These are phyloP conservation scores for Osmanthus fragrans DNA, from an alignment of 257 asterid species.

Conservation along the genomic window DNA sequence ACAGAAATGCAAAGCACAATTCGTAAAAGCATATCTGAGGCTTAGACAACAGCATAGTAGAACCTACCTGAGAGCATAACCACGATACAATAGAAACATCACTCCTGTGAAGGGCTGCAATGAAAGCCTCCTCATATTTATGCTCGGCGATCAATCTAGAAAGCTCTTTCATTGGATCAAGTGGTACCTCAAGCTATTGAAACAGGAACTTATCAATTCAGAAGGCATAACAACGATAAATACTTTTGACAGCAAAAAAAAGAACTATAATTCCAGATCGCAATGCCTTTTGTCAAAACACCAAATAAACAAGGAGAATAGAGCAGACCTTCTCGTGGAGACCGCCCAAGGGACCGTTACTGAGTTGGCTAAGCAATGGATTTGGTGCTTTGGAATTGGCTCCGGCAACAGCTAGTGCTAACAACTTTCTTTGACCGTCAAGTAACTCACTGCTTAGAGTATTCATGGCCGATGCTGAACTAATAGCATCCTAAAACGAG, in stretches of 20 bases:
- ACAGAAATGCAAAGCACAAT: neutral
- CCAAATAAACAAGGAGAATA: constrained; percentile 11
- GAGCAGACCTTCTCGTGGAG: constrained; percentile 78
- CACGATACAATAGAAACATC: constrained; percentile 86
- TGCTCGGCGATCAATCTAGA: constrained; percentile 75
- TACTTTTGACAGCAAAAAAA: neutral
- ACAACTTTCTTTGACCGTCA: constrained; percentile 84
- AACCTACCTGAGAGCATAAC: constrained; percentile 90
- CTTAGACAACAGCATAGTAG: neutral
- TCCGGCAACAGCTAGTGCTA: constrained; percentile 82
- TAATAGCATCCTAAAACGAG: constrained; percentile 72
- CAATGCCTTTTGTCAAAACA: neutral
- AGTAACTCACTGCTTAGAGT: constrained; percentile 78
- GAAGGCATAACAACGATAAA: constrained; percentile 3
- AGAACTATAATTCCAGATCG: neutral
- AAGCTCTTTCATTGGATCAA: constrained; percentile 93
- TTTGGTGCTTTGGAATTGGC: constrained; percentile 64
- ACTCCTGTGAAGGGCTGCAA: constrained; percentile 82
- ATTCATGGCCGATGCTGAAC: constrained; percentile 78
- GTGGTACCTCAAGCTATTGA: constrained; percentile 73
- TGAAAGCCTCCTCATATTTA: constrained; percentile 91
- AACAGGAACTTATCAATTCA: constrained; percentile 12
- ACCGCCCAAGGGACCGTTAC: constrained; percentile 80
- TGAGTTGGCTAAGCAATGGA: constrained; percentile 67
- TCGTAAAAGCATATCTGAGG: neutral